Evolutionary conservation across 2,329 filamentous ascomycete genomes (phyloP), one percentile per base, ranked within the genome.

Genomic region (Ophiostoma populinum): DNA sequence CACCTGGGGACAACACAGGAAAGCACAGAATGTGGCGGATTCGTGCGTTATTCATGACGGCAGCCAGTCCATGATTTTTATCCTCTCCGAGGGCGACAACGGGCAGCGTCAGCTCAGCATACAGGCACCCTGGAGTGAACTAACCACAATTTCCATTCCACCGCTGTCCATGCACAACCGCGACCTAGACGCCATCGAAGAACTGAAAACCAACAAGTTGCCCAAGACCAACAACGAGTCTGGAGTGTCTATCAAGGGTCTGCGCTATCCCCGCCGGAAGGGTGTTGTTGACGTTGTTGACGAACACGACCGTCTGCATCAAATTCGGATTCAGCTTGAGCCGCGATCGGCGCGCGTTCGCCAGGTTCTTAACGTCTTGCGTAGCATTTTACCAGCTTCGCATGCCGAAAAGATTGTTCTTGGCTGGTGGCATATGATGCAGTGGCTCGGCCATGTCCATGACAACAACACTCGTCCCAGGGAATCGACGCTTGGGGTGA

Each of bases 61-160:
- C 2, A 60, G 65, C 18, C 61, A 78, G 36, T 71, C 75, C 21
- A 72, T 75, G 43, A 76, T 86, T 34, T 56, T 85, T 3, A 71
- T 80, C 18, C 56, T 87, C 11, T 78, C 74, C 3, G 69, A 76
- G 45, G 69, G 71, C 17, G 63, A 65, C 34, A 61, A 71, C 43
- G 75, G 76, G 2, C 64, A 66, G 20, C 67, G 70, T 31, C 71
- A 79, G 47, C 54, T 87, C 12, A 80, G 75, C 43, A 57, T 81
- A 8, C 79, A 85, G 51, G 77, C 77, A 6, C 79, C 78, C 1
- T 86, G 80, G 80, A 75, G 75, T 38, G 66, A 67, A 35, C 61
- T 79, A 10, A 70, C 74, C n/a, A 72, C 71, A 28, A 56, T 85
- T n/a, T 58, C 65, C 0, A 54, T 83, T 2, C 75, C 78, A 2